A percentile compares a stretch with the other conserved stretches of the same genome.
Conservation (phyloP, 306 rosid genomes). For the Oemleria cerasiformis region DNA sequence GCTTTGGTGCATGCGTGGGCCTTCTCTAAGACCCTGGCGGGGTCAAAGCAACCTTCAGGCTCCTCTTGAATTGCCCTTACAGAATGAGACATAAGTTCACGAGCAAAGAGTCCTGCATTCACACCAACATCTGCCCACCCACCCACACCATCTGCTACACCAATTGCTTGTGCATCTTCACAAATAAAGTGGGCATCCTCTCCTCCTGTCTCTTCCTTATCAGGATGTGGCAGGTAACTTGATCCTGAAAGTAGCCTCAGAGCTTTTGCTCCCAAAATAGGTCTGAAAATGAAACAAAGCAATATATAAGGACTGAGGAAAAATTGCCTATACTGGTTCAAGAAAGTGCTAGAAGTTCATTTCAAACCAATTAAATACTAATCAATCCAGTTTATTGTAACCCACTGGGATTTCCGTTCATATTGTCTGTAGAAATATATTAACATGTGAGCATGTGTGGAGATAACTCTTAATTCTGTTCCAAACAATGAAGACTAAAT, state of each 20-base stretch:
- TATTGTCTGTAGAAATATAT: not conserved
- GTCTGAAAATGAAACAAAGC: conserved; percentile 39
- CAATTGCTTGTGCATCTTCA: conserved; percentile 64
- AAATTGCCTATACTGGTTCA: not conserved
- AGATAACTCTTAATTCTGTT: conserved; percentile 4
- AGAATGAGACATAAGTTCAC: conserved; percentile 69
- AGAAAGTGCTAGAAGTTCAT: not conserved
- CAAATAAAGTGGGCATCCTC: conserved; percentile 96
- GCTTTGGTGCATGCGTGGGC: conserved; percentile 68
- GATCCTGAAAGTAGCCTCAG: conserved; percentile 75
- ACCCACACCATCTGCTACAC: conserved; percentile 95
- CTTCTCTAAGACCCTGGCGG: conserved; percentile 72
- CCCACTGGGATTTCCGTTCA: not conserved
- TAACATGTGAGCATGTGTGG: not conserved
- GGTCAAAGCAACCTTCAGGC: conserved; percentile 61
- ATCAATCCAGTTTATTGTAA: not conserved
- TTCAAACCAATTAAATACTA: not conserved
- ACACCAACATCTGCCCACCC: conserved; percentile 98
- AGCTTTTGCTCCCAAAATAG: conserved; percentile 37
- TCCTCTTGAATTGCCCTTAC: conserved; percentile 66
- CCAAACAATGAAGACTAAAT: not conserved
- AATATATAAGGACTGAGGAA: not conserved
- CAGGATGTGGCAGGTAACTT: conserved; percentile 92
- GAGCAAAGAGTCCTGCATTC: conserved; percentile 71
- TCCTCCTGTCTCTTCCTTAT: conserved; percentile 80